Base-by-base conservation (phyloP, 768 basidiomycete genomes). In the Boletus tylopilopsis region DNA sequence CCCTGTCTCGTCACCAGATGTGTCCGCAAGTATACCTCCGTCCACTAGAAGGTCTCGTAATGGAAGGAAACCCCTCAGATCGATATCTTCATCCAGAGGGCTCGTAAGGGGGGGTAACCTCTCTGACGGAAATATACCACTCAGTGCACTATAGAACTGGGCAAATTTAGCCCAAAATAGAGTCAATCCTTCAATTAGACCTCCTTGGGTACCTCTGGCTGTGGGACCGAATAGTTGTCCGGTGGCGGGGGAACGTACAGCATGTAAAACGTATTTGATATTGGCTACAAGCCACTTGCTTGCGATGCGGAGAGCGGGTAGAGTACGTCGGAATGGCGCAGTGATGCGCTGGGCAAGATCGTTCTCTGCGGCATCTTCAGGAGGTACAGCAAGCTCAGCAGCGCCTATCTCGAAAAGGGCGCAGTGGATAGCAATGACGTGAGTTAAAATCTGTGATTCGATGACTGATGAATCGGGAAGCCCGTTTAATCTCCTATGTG, bases 281-380 rank as follows among this genome's bases (percentile, higher is more conserved):
- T 97, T 91, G 5, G 81, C 81, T 25, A 78, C 73, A 12, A 97
- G 65, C 96, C 96, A 99, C 64, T 93, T 94, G 60, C 84, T 85
- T 5, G 86, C 82, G 47, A 97, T 84, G 18, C 95, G 82, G 29
- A 98, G 71, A 6, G 90, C 85, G 5, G 94, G 94, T 6, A 98
- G 73, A 6, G 87, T 85, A 24, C 96, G 79, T 41, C 95, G 77
- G 53, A 97, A 87, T 12, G 80, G 77, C 1, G 94, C 94, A 2
- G 88, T 87, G 61, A 99, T 96, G 21, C 79, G 77, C 65, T 87
- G 85, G 5, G 88, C 89, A 12, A 92, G 73, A 62, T 85, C 82
- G 32, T 75, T 68, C 53, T 81, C 77, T 23, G 72, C 70, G 6
- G 67, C 67, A 50, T 85, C 84, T 55, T 77, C 72, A 11, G 80